phyloP scores from a whole-genome alignment of 208 protist genomes.

The Leishmania arabica region DNA sequence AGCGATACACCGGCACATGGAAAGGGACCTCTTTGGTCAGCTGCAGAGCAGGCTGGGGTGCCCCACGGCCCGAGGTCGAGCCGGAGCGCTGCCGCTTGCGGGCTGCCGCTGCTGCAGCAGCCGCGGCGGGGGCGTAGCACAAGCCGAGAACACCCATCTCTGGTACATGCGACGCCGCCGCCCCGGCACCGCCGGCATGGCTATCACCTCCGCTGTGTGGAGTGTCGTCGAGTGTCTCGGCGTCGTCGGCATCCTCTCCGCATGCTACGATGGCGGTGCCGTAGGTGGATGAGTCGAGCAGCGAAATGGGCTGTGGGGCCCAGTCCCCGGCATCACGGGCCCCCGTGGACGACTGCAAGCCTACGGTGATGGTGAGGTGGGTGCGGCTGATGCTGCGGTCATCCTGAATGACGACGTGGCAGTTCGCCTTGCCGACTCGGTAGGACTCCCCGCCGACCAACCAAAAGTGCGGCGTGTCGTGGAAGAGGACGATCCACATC shows the following conservation, averaged over 20 bases:
- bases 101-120: not conserved
- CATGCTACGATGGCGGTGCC: constrained; percentile 48
- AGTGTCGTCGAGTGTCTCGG: not conserved
- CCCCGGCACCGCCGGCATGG: not conserved
- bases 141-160: constrained; percentile 25
- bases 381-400: constrained; percentile 82
- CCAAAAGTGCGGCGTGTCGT: constrained; percentile 58
- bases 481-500: constrained; percentile 87
- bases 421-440: constrained; percentile 63
- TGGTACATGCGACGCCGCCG: not conserved
- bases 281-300: constrained; percentile 81
- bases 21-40: constrained; percentile 36
- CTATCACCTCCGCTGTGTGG: not conserved
- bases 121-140: constrained; percentile 5
- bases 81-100: not conserved
- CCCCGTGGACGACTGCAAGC: constrained; percentile 4
- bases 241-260: constrained; percentile 17
- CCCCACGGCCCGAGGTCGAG: not conserved
- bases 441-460: constrained; percentile 61
- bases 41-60: not conserved
- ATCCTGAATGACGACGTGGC: constrained; percentile 62
- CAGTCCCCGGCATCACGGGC: not conserved
- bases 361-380: constrained; percentile 65
- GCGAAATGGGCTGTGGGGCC: constrained; percentile 42
- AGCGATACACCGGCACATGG: constrained; percentile 38